A percentile compares a stretch with the other conserved stretches of the same genome.
Conservation (phyloP, 2,329 filamentous ascomycete genomes). For the Fusarium bulbicola region DNA sequence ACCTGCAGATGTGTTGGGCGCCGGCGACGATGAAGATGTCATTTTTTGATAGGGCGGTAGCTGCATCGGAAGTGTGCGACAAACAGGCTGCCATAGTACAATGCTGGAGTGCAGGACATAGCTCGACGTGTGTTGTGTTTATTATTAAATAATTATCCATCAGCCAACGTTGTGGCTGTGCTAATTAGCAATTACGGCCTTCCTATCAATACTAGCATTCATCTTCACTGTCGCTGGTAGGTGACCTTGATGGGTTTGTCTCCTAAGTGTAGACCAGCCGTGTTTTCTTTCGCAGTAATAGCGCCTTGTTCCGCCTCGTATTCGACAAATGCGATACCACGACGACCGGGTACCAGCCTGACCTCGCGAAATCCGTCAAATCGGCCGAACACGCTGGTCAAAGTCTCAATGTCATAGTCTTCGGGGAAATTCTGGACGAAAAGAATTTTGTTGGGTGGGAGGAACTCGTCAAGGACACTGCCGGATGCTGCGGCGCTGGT, state of each 20-base stretch:
- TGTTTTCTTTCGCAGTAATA: constrained; percentile 93
- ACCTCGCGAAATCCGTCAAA: constrained; percentile 97
- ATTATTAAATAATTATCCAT: background rate
- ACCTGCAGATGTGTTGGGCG: constrained; percentile 74
- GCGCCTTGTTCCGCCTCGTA: constrained; percentile 91
- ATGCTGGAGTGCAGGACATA: background rate
- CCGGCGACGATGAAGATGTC: constrained; percentile 82
- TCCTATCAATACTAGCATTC: background rate
- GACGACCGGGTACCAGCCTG: constrained; percentile 83
- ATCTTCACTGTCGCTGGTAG: constrained; percentile 84
- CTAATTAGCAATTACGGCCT: background rate
- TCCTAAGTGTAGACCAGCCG: constrained; percentile 81
- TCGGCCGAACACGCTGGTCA: constrained; percentile 82
- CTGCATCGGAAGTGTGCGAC: background rate
- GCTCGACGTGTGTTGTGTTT: background rate
- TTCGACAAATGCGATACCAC: constrained; percentile 94
- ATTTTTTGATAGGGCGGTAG: constrained; percentile 70
- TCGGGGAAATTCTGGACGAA: constrained; percentile 94
- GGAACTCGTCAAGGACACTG: constrained; percentile 95
- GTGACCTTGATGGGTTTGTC: constrained; percentile 90
- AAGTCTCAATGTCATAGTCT: constrained; percentile 81
- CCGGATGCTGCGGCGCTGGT: constrained; percentile 72
- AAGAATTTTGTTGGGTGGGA: constrained; percentile 96
- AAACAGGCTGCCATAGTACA: background rate
- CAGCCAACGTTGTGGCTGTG: too few species aligned